Base-by-base conservation (phyloP, 495 filamentous ascomycete species). In the Neurospora intermedia region DNA sequence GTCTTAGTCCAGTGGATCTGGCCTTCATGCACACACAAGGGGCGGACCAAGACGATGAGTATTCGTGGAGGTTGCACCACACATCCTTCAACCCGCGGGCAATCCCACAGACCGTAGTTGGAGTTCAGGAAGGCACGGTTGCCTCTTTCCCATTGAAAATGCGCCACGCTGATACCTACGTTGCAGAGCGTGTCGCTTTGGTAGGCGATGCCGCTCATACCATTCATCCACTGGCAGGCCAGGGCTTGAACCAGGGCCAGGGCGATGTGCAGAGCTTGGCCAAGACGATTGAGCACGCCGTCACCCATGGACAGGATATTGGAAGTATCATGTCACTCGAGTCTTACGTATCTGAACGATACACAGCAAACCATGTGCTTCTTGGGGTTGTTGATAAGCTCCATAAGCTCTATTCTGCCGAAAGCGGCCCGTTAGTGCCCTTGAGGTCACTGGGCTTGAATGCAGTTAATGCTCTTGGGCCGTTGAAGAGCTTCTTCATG, bases 151-250 rank as follows among this genome's bases (percentile, higher is more conserved):
- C 96, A 0, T 85, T 99, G 15, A 91, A 90, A 77, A 88, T 98
- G 85, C 88, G 95, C 10, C 96, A 99, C 77, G 93, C 96, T 8
- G 91, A 94, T 72, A 92, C 93, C 5, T 99, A 99, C 82, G 92
- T 94, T 73, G 92, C 90, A 2, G 91, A 96, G 74, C 91, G 96
- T 4, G 85, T 97, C 11, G 96, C 94, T 0, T 88, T 99, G 1
- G 88, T 98, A 45, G 96, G 94, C 69, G 96, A 99, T 77, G 96
- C 96, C 4, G 96, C 96, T 9, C 96, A 99, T 79, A 94, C 94
- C 38, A 89, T 97, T 76, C 96, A 99, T 80, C 96, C 96, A 0
- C 88, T 99, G 38, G 96, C 94, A 1, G 96, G 96, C 6, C 96
- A 98, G 80, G 96, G 96, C 1, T 87, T 99, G 18, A 99, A 99